These are phyloP conservation scores for Sicyos edulis DNA, from an alignment of 306 rosid species.

Conservation along the genomic window DNA sequence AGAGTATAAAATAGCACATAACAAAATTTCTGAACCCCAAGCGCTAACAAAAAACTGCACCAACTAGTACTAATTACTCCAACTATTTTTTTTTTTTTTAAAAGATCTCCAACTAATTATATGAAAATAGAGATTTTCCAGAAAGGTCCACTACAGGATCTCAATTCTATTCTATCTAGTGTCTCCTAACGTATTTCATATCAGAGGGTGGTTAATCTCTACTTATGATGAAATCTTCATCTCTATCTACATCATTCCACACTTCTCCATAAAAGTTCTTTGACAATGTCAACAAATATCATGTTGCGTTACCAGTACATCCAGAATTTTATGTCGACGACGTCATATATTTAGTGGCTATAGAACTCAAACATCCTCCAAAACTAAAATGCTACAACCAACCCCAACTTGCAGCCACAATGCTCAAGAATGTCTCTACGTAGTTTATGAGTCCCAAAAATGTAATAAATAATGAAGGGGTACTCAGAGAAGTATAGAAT, in stretches of 20 bases:
- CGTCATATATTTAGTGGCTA: not conserved
- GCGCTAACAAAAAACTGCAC: conserved; percentile 2
- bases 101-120: too few species aligned
- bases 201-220: not conserved
- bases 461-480: not conserved
- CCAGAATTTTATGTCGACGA: not conserved
- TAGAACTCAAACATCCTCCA: not conserved
- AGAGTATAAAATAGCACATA: not conserved
- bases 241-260: not conserved
- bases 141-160: not conserved
- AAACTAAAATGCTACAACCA: not conserved
- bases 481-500: not conserved
- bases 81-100: too few species aligned
- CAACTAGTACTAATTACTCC: not conserved
- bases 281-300: not conserved
- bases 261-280: not conserved
- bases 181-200: not conserved
- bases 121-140: not conserved
- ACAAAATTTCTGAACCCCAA: not conserved
- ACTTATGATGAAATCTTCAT: not conserved
- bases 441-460: not conserved
- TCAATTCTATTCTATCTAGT: not conserved
- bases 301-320: not conserved
- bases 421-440: not conserved
- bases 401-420: not conserved